Evolutionary conservation across 2,329 filamentous ascomycete genomes (phyloP), one percentile per base, ranked within the genome.

Genomic region (Epichloe sylvatica): DNA sequence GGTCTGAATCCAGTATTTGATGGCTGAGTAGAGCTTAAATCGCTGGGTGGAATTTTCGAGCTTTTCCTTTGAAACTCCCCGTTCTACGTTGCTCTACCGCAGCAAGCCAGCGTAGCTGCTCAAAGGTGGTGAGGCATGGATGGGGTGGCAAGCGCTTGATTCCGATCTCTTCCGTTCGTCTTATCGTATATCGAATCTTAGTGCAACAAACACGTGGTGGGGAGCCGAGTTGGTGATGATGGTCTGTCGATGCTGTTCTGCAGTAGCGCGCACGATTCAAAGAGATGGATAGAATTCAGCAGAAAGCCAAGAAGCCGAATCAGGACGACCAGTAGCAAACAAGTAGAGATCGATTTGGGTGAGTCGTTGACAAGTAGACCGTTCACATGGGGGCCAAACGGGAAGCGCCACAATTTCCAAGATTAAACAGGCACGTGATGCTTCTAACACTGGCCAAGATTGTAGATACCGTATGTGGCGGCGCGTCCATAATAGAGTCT

Each of bases 381-480:
- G 25, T 42, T 33, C 36, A 15, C 17, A 3, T 42, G 15, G 39
- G 4, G 15, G 23, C 7, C 15, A 30, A 47, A 12, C 8, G 30
- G 33, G 21, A 21, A 48, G 40, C 46, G 49, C 49, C 49, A 49
- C 49, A 49, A 33, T 7, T 19, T 30, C 40, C 13, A 25, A 15
- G 40, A 23, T 1, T 5, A 3, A 23, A 43, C 3, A 21, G 25
- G n/a, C 40, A 40, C 40, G 48, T 49, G 48, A 49, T 41, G 19
- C 39, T 21, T 35, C 21, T 19, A 35, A 34, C 35, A 15, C 33
- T 36, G 38, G 30, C 35, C 11, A 19, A 30, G 8, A 6, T 30
- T 2, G n/a, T n/a, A n/a, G n/a, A n/a, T n/a, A n/a, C n/a, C 3
- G 25, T 8, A 35, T 51, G 52, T 54, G 52, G 52, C 52, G 47